phyloP scores from a whole-genome alignment of 805 yeast genomes.

The Candida ulmi region DNA sequence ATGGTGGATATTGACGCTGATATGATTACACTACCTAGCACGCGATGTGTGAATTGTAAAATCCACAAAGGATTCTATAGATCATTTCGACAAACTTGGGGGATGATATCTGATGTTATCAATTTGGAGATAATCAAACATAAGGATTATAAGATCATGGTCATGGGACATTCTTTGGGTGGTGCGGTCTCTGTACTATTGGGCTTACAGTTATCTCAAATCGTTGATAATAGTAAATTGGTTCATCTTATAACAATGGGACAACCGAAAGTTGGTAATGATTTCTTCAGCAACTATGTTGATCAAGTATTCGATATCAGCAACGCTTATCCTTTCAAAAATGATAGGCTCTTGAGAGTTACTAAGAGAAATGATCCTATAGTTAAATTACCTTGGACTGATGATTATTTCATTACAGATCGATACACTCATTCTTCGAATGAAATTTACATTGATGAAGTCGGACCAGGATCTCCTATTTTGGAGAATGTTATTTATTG shows the following conservation, averaged over 20 bases:
- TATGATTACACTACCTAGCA: constrained; percentile 12
- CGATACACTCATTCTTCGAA: constrained; percentile 12
- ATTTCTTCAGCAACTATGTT: constrained; percentile 9
- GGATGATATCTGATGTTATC: not conserved
- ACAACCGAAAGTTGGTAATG: constrained; percentile 23
- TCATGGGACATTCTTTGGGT: constrained; percentile 25
- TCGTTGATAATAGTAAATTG: not conserved
- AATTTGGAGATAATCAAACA: constrained; percentile 1
- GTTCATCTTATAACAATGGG: constrained; percentile 19
- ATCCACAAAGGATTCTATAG: constrained; percentile 20
- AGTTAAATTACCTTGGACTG: constrained; percentile 19
- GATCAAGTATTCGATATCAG: constrained; percentile 7
- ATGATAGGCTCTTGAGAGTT: constrained; percentile 11
- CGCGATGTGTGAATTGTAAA: constrained; percentile 11
- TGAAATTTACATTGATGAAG: constrained; percentile 21
- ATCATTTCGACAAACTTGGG: constrained; percentile 13
- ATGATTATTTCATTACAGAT: constrained; percentile 13
- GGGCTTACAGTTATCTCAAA: constrained; percentile 3
- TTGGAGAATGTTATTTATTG: constrained; percentile 65
- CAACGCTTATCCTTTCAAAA: not conserved
- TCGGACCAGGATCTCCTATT: constrained; percentile 11
- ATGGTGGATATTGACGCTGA: constrained; percentile 21
- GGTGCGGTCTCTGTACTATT: constrained; percentile 20
- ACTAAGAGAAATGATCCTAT: constrained; percentile 23
- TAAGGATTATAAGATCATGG: constrained; percentile 8